Evolutionary conservation across 2,329 filamentous ascomycete species (phyloP), one percentile per base, ranked within the genome.

Genomic region (Fusarium sp.): DNA sequence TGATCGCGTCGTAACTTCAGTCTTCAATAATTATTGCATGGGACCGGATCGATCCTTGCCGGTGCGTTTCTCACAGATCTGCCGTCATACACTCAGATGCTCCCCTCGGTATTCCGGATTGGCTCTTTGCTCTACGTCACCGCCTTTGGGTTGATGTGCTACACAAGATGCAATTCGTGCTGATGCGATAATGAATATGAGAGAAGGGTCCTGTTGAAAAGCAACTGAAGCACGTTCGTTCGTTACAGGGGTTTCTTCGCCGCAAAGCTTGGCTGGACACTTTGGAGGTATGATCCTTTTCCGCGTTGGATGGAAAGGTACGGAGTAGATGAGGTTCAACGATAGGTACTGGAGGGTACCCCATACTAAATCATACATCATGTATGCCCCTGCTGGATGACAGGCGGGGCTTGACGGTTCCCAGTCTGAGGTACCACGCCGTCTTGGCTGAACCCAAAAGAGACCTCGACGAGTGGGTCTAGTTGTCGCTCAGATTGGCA

Each of bases 41-140:
- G 52, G 44, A 33, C 65, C 51, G 65, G 65, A 37, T 66, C 56
- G 62, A 32, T 67, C 48, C 49, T 54, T 69, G 56, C 65, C 61
- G 65, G 65, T 50, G 46, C 24, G 62, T 50, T 54, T 46, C 24
- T 65, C 54, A 56, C 48, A 68, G 48, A 67, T 62, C 66, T 69
- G 53, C 62, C 66, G 56, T 69, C 66, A 67, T 67, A 59, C 56
- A 67, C 41, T 43, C 48, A 59, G 37, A 45, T 58, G 45, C 45
- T 66, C 20, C 32, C 62, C 56, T 70, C 47, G 53, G 62, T 67
- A 60, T 59, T 20, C 40, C 47, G 58, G 50, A 50, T 56, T 53
- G 46, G 49, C 39, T 56, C 43, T 20, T n/a, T 32, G 26, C 49
- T 62, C 61, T 69, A 70, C 66, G 66, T 69, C 66, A 60, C 66